Evolutionary conservation across 345 rosid species (phyloP), one percentile per base, ranked within the genome.

Genomic region (Odontarrhena argentea): DNA sequence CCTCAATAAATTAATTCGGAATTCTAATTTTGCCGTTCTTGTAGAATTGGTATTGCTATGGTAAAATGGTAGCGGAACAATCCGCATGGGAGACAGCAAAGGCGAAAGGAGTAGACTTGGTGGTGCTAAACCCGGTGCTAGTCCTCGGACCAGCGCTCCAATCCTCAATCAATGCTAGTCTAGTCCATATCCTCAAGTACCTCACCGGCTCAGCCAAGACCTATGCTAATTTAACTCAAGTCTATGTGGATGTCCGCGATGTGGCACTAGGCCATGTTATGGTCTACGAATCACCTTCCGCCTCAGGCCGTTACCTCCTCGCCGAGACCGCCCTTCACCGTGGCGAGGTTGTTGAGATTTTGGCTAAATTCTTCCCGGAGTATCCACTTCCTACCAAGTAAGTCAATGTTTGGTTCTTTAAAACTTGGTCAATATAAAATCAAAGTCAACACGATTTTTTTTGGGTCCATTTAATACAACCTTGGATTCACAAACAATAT

Each of bases 31-130:
- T 4, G 2, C 15, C 54, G 36, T 25, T 25, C 14, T 53, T 78
- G 60, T 82, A 94, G 99, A 91, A 94, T 60, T 94, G 97, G 99
- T 94, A 94, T 68, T 91, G 97, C 78, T 91, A 91, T 3, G 97
- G 99, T 24, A 94, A 94, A 73, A 80, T 84, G 5, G 88, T 91
- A 81, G 97, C 97, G 0, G 99, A 94, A 80, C 83, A 85, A 78
- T 87, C 91, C 0, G 97, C 97, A 0, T 84, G 93, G 85, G 93
- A 85, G 55, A 80, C 73, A 57, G 96, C 99, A 1, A 77, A 56
- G 76, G 87, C 82, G 59, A 91, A 79, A 69, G 92, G 84, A 63
- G 97, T 88, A 32, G 99, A 94, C 80, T 71, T 94, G 5, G 97
- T 88, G 82, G 89, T 71, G 80, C 79, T 94, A 64, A 84, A 83